A percentile compares a stretch with the other conserved stretches of the same genome.
Evolutionary conservation across 345 rosid species (phyloP).

Genomic region (Excoecaria agallocha): DNA sequence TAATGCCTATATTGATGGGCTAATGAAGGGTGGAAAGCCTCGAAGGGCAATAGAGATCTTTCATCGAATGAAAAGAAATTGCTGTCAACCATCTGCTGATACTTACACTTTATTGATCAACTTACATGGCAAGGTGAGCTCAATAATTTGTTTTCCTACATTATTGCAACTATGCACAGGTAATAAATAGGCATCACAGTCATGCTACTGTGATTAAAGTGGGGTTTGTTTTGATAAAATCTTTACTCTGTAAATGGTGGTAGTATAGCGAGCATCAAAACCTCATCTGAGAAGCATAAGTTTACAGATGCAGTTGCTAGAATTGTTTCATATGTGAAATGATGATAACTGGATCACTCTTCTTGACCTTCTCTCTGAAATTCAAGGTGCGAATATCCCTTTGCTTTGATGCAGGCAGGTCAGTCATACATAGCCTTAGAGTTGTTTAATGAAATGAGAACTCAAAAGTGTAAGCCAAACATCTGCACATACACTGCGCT

Average conservation of each 20-base stretch:
- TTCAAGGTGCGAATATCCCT: conserved; percentile 5
- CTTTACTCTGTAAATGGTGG: background rate
- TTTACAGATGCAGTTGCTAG: background rate
- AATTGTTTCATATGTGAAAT: background rate
- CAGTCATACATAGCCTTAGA: conserved; percentile 78
- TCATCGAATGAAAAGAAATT: conserved; percentile 69
- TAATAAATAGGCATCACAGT: background rate
- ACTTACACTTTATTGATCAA: conserved; percentile 90
- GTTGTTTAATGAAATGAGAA: conserved; percentile 78
- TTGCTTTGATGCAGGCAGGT: conserved; percentile 51
- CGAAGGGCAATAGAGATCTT: conserved; percentile 63
- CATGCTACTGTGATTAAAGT: background rate
- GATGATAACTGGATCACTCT: background rate
- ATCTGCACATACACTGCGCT: conserved; percentile 86
- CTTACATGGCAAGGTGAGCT: conserved; percentile 76
- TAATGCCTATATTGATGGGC: conserved; percentile 80
- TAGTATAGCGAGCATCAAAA: background rate
- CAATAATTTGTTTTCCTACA: background rate
- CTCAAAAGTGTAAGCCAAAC: conserved; percentile 71
- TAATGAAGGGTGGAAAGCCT: conserved; percentile 62
- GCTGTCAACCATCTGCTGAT: conserved; percentile 61
- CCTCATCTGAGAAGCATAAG: background rate
- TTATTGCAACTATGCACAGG: background rate
- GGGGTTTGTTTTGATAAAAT: background rate
- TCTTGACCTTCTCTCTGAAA: background rate